Conservation (phyloP, 1,139 yeast genomes). For the Blastobotrys elegans region DNA sequence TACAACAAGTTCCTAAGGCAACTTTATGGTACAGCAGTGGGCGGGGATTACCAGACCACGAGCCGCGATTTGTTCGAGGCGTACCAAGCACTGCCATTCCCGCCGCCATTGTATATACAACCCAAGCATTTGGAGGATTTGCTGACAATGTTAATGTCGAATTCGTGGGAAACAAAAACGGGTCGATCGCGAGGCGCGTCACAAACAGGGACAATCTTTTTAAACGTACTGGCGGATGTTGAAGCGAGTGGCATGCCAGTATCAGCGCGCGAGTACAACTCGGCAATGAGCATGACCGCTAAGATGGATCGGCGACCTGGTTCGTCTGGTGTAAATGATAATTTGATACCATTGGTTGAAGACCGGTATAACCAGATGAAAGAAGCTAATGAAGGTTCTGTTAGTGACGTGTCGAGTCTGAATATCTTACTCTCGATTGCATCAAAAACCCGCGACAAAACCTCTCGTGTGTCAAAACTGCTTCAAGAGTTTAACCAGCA, state of each 20-base stretch:
- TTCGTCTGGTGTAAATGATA: neutral
- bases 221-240: conserved; percentile 19
- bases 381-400: neutral
- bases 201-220: conserved; percentile 15
- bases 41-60: conserved; percentile 4
- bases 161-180: neutral
- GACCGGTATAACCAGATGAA: conserved; percentile 11
- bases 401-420: conserved; percentile 17
- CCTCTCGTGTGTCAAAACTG: conserved; percentile 12
- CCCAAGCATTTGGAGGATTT: conserved; percentile 41
- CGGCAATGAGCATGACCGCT: conserved; percentile 16
- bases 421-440: conserved; percentile 21
- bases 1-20: conserved; percentile 33
- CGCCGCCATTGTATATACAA: conserved; percentile 33
- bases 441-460: conserved; percentile 11
- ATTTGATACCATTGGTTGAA: conserved; percentile 9
- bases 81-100: conserved; percentile 38
- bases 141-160: conserved; percentile 21
- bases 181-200: neutral
- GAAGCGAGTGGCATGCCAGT: conserved; percentile 25
- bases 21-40: conserved; percentile 29
- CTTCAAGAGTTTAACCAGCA: conserved; percentile 16
- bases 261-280: conserved; percentile 21
- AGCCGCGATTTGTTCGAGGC: conserved; percentile 31
- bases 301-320: conserved; percentile 4